These are phyloP conservation scores for Wolfiporia cocos DNA, from an alignment of 1,284 basidiomycete genomes.

Conservation along the genomic window DNA sequence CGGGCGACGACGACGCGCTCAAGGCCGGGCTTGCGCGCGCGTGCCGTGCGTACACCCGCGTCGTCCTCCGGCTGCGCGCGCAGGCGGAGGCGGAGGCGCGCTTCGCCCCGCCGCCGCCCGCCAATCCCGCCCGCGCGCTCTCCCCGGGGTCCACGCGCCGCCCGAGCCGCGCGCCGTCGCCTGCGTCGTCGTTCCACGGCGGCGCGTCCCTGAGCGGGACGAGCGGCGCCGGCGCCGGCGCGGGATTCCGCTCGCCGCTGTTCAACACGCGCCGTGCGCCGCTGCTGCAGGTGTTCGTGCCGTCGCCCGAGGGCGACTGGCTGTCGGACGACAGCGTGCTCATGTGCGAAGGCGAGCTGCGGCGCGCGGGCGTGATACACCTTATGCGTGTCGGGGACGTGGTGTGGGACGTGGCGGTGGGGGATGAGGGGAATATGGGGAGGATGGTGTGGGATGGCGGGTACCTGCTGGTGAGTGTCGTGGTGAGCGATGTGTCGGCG, in stretches of 20 bases:
- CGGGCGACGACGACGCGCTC: slow-evolving; percentile 27
- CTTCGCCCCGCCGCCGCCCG: slow-evolving; percentile 11
- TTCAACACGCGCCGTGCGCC: slow-evolving; percentile 64
- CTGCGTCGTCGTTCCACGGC: slow-evolving; percentile 39
- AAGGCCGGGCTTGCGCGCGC: slow-evolving; percentile 36
- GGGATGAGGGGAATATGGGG: slow-evolving; percentile 77
- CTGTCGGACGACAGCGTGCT: slow-evolving; percentile 70
- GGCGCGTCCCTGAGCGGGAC: slow-evolving; percentile 19
- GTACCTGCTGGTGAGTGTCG: slow-evolving; percentile 68
- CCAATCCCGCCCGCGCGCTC: slow-evolving; percentile 7
- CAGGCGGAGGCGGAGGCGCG: slow-evolving; percentile 56
- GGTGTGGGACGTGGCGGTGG: slow-evolving; percentile 77
- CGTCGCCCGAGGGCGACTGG: slow-evolving; percentile 78
- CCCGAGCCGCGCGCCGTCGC: slow-evolving; percentile 62
- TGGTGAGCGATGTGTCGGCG: too few species aligned
- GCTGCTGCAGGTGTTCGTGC: slow-evolving; percentile 71
- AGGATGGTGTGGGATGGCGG: slow-evolving; percentile 77
- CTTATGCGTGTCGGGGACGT: slow-evolving; percentile 70
- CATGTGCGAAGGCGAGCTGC: slow-evolving; percentile 73
- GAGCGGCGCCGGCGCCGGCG: slow-evolving; percentile 4
- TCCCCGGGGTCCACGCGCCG: slow-evolving; percentile 27
- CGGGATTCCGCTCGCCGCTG: slow-evolving; percentile 59
- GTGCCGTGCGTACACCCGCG: slow-evolving; percentile 61
- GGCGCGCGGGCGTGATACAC: slow-evolving; percentile 51
- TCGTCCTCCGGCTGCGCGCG: slow-evolving; percentile 65